phyloP scores from a whole-genome alignment of 768 basidiomycete genomes.

The Suillus fuscotomentosus region DNA sequence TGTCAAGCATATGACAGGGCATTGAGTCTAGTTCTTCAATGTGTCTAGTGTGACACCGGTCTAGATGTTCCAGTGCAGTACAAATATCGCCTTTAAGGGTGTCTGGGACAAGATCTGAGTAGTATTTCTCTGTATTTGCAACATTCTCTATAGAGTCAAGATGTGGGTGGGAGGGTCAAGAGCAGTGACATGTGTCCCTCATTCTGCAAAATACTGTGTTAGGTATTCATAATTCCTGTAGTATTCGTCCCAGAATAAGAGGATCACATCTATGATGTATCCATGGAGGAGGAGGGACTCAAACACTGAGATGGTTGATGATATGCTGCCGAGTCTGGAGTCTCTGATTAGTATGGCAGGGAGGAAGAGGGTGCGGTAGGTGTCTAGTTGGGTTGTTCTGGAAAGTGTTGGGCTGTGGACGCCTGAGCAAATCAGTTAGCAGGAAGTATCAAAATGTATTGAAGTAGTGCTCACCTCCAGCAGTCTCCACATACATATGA shows the following conservation, averaged over 20 bases:
- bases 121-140: constrained; percentile 66
- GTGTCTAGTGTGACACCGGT: too few species aligned
- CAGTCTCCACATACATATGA: constrained; percentile 77
- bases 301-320: constrained; percentile 87
- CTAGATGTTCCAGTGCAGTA: too few species aligned
- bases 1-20: too few species aligned
- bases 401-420: constrained; percentile 89
- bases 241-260: constrained; percentile 83
- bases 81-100: too few species aligned
- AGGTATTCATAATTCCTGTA: constrained; percentile 90
- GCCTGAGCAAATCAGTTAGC: constrained; percentile 43
- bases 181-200: constrained; percentile 49
- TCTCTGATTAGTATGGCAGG: constrained; percentile 89
- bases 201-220: too few species aligned
- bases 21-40: too few species aligned
- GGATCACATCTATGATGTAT: constrained; percentile 79
- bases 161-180: constrained; percentile 59
- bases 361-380: constrained; percentile 82
- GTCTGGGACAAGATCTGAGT: constrained; percentile 50
- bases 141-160: constrained; percentile 46
- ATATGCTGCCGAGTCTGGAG: constrained; percentile 89
- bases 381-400: constrained; percentile 80
- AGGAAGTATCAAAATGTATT: constrained; percentile 7
- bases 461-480: constrained; percentile 66
- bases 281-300: constrained; percentile 90